phyloP scores from a whole-genome alignment of 345 rosid species.

The Euphorbia pulcherrima region DNA sequence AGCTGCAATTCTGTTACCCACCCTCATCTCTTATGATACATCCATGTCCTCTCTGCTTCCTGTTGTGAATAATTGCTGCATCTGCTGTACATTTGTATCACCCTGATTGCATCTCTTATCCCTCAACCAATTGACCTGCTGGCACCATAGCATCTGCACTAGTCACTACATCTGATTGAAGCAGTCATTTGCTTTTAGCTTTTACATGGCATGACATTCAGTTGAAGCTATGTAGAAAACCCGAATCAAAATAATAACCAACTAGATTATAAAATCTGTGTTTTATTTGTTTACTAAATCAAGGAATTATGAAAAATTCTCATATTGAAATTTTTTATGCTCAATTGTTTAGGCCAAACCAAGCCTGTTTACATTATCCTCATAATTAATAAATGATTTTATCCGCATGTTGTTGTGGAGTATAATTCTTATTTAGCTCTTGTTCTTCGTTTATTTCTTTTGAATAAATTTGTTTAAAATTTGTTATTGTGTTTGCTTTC shows the following conservation, averaged over 20 bases:
- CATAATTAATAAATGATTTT: neutral
- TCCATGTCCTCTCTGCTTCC: no score
- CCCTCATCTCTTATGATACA: neutral
- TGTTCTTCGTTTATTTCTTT: neutral
- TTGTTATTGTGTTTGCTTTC: neutral
- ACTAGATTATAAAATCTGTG: neutral
- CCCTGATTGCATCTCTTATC: neutral
- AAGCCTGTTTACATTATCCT: neutral
- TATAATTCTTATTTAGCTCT: neutral
- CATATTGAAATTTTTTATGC: neutral
- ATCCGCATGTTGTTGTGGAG: neutral
- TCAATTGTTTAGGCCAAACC: neutral
- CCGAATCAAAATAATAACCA: neutral
- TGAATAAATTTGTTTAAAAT: neutral
- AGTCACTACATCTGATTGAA: neutral
- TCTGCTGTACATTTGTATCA: neutral
- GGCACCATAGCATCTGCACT: neutral
- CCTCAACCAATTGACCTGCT: neutral
- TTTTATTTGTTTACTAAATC: neutral
- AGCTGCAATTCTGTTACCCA: neutral
- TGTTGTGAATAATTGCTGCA: neutral
- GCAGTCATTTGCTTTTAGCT: neutral
- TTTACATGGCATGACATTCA: neutral
- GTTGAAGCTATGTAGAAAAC: neutral
- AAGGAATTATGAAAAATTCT: neutral